Conservation (phyloP, 352 stramenopile species). For the Globisporangium mamillatum region DNA sequence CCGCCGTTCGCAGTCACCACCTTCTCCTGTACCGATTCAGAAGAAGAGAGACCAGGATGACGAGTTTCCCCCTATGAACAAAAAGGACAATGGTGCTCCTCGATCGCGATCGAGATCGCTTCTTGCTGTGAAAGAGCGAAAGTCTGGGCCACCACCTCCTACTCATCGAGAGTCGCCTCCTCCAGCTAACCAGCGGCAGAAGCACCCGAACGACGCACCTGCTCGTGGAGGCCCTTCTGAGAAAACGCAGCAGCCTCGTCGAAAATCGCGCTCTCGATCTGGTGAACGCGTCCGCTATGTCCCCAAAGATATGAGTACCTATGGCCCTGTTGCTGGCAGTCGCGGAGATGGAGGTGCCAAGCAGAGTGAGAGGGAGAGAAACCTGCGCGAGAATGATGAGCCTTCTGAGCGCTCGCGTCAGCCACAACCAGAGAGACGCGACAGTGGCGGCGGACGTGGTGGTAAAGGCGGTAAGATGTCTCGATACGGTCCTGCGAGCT, state of each 20-base stretch:
- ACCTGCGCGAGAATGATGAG: conserved; percentile 5
- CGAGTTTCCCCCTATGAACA: neutral
- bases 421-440: conserved; percentile 10
- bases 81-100: neutral
- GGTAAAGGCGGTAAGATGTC: conserved; percentile 9
- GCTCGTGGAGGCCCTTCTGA: neutral
- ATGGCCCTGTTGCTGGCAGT: conserved; percentile 1
- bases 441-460: neutral
- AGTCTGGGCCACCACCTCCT: neutral
- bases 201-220: neutral
- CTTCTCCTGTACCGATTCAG: neutral
- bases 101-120: conserved; percentile 14
- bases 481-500: conserved; percentile 15
- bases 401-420: conserved; percentile 8
- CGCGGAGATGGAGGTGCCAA: neutral
- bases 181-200: neutral
- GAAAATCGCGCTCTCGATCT: conserved; percentile 16
- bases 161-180: conserved; percentile 3
- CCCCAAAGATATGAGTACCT: conserved; percentile 11
- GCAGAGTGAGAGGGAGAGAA: neutral
- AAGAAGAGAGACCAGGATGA: neutral
- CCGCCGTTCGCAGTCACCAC: conserved; percentile 8
- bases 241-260: neutral
- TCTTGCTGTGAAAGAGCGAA: neutral
- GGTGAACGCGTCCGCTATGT: conserved; percentile 6